phyloP scores from a whole-genome alignment of 2,329 filamentous ascomycete genomes.

The Penicillium freii region DNA sequence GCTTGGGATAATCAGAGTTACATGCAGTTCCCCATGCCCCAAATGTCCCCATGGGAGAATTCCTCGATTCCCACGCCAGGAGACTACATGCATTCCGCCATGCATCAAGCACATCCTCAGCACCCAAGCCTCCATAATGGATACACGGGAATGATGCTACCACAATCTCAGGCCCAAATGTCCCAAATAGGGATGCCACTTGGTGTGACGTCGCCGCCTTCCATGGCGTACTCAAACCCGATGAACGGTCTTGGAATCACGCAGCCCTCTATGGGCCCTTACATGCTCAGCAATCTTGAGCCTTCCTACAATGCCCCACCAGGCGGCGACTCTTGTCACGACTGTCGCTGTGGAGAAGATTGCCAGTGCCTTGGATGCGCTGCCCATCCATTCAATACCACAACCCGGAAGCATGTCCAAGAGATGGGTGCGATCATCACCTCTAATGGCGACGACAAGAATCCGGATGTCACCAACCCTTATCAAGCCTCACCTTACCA shows the following conservation, averaged over 20 bases:
- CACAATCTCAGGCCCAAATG: neutral
- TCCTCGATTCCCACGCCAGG: slow-evolving; percentile 15
- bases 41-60: slow-evolving; percentile 25
- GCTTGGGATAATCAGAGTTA: slow-evolving; percentile 17
- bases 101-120: neutral
- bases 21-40: slow-evolving; percentile 14
- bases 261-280: slow-evolving; percentile 17
- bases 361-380: slow-evolving; percentile 49
- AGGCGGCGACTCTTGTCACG: slow-evolving; percentile 28
- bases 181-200: neutral
- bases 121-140: neutral
- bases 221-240: slow-evolving; percentile 13
- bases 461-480: slow-evolving; percentile 19
- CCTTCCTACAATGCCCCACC: slow-evolving; percentile 11
- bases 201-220: slow-evolving; percentile 12
- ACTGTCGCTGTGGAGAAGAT: slow-evolving; percentile 45
- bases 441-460: slow-evolving; percentile 31
- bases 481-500: slow-evolving; percentile 24
- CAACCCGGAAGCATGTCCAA: slow-evolving; percentile 46
- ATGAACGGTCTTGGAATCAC: slow-evolving; percentile 20
- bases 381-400: slow-evolving; percentile 48
- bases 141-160: neutral
- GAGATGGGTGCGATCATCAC: slow-evolving; percentile 47
- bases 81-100: slow-evolving; percentile 13
- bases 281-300: slow-evolving; percentile 10